Conservation (phyloP, 139 green algal species). For the Pedinophyceae sp. region DNA sequence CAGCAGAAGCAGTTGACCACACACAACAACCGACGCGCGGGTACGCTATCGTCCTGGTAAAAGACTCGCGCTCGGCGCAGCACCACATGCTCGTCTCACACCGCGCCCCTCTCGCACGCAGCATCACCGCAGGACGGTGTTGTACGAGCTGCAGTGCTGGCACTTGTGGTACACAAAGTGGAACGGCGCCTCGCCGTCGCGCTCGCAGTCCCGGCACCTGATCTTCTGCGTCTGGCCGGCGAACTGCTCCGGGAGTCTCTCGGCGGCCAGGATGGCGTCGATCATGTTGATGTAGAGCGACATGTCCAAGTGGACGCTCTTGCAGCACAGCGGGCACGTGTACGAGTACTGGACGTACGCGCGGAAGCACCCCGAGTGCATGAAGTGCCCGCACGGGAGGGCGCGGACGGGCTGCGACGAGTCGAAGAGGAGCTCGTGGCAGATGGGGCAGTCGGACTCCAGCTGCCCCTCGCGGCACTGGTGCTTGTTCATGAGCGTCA, state of each 20-base stretch:
- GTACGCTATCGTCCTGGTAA: too few relatives aligned
- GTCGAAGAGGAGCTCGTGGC: constrained; percentile 88
- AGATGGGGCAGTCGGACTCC: constrained; percentile 83
- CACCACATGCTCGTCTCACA: too few relatives aligned
- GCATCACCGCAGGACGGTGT: constrained; percentile 66
- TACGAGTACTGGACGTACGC: constrained; percentile 77
- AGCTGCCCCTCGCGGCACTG: constrained; percentile 71
- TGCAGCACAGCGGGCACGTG: constrained; percentile 89
- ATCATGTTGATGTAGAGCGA: constrained; percentile 94
- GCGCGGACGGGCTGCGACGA: constrained; percentile 38
- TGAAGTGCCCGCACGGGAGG: constrained; percentile 89
- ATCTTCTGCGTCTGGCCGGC: constrained; percentile 47
- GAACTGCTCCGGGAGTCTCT: constrained; percentile 57
- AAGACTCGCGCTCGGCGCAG: too few relatives aligned
- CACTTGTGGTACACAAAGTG: constrained; percentile 96
- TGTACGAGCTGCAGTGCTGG: constrained; percentile 72
- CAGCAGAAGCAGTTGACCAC: too few relatives aligned
- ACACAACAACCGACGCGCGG: too few relatives aligned
- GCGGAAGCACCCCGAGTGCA: constrained; percentile 87
- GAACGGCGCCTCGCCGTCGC: constrained; percentile 44
- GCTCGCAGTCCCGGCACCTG: constrained; percentile 86
- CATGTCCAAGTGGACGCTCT: constrained; percentile 91
- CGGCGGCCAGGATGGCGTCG: constrained; percentile 63
- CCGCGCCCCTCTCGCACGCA: too few relatives aligned
- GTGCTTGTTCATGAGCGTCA: constrained; percentile 70